Percentiles rank a stretch among this genome's conserved stretches.
Conservation (phyloP, 139 green algal genomes). For the Chlorokybus atmophyticus region DNA sequence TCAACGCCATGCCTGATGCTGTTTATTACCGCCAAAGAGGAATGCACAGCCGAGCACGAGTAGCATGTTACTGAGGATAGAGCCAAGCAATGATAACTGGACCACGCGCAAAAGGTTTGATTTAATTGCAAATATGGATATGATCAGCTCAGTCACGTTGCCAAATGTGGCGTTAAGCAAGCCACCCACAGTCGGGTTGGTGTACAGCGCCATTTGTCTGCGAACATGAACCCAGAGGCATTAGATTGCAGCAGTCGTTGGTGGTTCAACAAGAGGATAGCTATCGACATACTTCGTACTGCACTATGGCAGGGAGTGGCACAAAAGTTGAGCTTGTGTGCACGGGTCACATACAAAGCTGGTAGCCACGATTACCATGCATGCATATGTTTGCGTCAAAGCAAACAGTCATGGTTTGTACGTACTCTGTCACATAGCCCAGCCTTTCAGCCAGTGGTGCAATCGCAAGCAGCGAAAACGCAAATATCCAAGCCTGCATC, state of each 20-base stretch:
- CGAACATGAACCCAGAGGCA: too few species aligned
- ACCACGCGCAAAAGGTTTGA: conserved; percentile 45
- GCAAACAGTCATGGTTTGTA: not conserved
- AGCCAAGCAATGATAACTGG: conserved; percentile 63
- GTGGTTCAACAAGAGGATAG: too few species aligned
- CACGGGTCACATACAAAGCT: too few species aligned
- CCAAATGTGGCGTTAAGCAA: conserved; percentile 79
- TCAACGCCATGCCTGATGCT: too few species aligned
- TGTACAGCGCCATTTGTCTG: conserved; percentile 21
- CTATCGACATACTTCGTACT: too few species aligned
- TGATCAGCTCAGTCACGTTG: conserved; percentile 88
- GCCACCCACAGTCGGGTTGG: conserved; percentile 27
- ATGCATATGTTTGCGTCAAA: not conserved
- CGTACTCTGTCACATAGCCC: conserved; percentile 35
- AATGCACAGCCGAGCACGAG: conserved; percentile 67
- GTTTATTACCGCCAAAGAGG: too few species aligned
- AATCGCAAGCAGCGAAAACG: conserved; percentile 26
- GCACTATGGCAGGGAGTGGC: too few species aligned
- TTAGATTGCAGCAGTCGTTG: too few species aligned
- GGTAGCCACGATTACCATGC: too few species aligned
- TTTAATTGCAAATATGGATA: conserved; percentile 49
- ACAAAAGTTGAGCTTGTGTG: too few species aligned
- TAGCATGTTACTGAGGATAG: conserved; percentile 63
- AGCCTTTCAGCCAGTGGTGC: conserved; percentile 31
- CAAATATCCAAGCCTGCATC: conserved; percentile 15